Evolutionary conservation across 2,329 filamentous ascomycete species (phyloP), one percentile per base, ranked within the genome.

Genomic region (Chaetomiaceae sp.): DNA sequence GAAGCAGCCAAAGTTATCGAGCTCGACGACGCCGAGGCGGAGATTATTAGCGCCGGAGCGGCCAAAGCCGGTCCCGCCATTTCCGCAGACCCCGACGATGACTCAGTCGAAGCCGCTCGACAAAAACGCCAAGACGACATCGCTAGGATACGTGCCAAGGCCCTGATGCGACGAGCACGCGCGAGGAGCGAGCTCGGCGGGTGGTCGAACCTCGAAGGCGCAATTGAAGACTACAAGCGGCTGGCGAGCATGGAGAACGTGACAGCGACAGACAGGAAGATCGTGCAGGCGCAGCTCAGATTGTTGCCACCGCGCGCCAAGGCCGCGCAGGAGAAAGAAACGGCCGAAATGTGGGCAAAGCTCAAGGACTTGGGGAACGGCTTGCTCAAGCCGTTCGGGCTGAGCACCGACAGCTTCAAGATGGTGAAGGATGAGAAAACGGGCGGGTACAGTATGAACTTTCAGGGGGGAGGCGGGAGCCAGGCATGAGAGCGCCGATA

Each of bases 261-360:
- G 2, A 78, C 82, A 0, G 64, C 76, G 0, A 75, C 81, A 8
- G 91, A 96, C 64, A 75, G 73, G 65, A 83, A 78, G 62, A 79
- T 86, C 14, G 86, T 95, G 1, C 75, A 82, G 48, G 71, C 75
- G 25, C 86, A 90, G 61, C 74, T 95, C 54, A 70, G 75, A 13
- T 73, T 75, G 20, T 71, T 97, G 34, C 89, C 89, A 1, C 73
- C 78, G 1, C 77, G 79, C 57, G 79, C 90, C 45, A 88, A 92
- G 59, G 80, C 80, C 16, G 90, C 91, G 1, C 89, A 90, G 71
- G 86, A 96, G 65, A 80, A 79, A 61, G 94, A 99, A 71, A 89
- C 94, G 80, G 85, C 81, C 2, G 92, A 99, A 72, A 96, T 97
- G 90, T 95, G 96, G 90, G 89, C 87, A 16, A 96, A 97, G 73